Evolutionary conservation across 345 rosid species (phyloP).

Genomic region (Carallia pectinifolia): DNA sequence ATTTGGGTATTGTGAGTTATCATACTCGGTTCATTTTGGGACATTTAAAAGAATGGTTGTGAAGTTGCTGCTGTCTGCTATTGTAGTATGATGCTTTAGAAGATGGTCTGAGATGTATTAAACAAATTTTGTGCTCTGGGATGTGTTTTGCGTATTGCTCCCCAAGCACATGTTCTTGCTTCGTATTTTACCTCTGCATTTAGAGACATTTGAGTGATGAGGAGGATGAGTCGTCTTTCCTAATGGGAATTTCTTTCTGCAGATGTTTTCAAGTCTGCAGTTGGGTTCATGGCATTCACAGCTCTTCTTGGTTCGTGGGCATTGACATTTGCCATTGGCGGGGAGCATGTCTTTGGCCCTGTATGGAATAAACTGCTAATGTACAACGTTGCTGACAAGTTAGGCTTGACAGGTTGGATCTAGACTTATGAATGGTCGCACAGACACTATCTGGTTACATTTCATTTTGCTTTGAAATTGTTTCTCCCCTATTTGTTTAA

Average conservation of each 20-base stretch:
- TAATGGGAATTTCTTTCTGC: constrained; percentile 3
- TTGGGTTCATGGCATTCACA: constrained; percentile 65
- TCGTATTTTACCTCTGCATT: no score
- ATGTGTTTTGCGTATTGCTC: background rate
- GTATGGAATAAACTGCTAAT: constrained; percentile 83
- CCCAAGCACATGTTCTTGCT: no score
- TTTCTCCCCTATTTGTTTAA: no score
- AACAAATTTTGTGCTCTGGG: background rate
- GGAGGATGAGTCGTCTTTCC: background rate
- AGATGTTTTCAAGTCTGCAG: constrained; percentile 82
- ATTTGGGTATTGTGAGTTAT: background rate
- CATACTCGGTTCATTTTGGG: background rate
- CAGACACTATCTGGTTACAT: no score
- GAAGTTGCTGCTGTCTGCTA: background rate
- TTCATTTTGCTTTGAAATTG: no score
- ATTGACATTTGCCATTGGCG: constrained; percentile 85
- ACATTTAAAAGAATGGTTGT: background rate
- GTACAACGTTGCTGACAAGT: constrained; percentile 85
- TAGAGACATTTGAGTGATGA: no score
- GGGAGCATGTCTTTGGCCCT: constrained; percentile 73
- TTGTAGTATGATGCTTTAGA: background rate
- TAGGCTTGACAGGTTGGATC: constrained; percentile 81
- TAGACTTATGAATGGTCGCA: constrained; percentile 3
- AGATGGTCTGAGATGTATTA: background rate
- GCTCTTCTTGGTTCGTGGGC: constrained; percentile 73